phyloP scores from a whole-genome alignment of 768 basidiomycete genomes.

The Myochromella boudieri region DNA sequence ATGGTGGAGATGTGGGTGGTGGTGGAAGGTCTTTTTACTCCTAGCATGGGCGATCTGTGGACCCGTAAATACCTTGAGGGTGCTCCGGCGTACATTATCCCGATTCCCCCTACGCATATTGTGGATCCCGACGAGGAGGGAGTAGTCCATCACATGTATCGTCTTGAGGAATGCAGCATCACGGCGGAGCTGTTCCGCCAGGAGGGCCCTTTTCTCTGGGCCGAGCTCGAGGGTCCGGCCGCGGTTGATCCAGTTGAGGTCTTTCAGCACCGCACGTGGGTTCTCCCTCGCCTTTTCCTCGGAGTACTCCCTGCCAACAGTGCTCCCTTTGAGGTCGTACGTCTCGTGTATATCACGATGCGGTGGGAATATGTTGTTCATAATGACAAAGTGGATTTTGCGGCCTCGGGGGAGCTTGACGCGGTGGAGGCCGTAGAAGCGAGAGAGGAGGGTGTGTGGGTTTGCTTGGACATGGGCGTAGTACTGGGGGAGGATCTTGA shows the following conservation, averaged over 20 bases:
- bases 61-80: conserved; percentile 92
- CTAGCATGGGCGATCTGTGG: conserved; percentile 30
- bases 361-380: conserved; percentile 99
- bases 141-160: conserved; percentile 95
- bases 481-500: conserved; percentile 80
- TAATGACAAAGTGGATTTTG: conserved; percentile 99
- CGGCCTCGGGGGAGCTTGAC: conserved; percentile 92
- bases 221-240: conserved; percentile 82
- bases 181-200: conserved; percentile 87
- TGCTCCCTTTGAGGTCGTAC: conserved; percentile 94
- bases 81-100: conserved; percentile 89
- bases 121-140: conserved; percentile 91
- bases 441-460: conserved; percentile 89
- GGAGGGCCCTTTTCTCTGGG: conserved; percentile 88
- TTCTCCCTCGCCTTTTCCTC: conserved; percentile 82
- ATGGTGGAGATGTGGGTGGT: neutral
- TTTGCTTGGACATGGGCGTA: conserved; percentile 84
- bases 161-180: conserved; percentile 84
- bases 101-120: conserved; percentile 87
- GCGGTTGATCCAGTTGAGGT: conserved; percentile 93
- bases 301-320: conserved; percentile 83
- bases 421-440: conserved; percentile 96
- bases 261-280: conserved; percentile 89
- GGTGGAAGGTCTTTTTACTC: neutral
- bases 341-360: conserved; percentile 98